A percentile compares a stretch with the other conserved stretches of the same genome.
These are phyloP conservation scores for Malus sieversii DNA, from an alignment of 306 rosid genomes.

Conservation along the genomic window DNA sequence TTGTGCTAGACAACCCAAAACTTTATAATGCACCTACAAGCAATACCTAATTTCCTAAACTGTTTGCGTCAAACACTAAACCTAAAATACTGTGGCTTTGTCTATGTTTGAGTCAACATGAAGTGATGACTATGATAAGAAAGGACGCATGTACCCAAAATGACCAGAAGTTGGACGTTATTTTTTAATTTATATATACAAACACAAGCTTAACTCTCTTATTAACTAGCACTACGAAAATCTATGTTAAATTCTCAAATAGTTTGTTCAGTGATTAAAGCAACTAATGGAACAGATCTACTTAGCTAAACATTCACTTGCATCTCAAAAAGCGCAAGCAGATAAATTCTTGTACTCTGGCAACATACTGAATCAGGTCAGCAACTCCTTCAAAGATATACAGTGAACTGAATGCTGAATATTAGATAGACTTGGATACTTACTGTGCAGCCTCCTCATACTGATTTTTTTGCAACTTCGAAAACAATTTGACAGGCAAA, in stretches of 20 bases:
- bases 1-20: no score
- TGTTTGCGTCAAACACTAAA: no score
- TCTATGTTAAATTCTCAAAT: background rate
- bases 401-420: background rate
- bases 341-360: background rate
- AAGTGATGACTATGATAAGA: background rate
- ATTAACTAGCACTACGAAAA: background rate
- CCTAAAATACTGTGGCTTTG: no score
- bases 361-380: background rate
- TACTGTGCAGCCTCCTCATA: constrained; percentile 87
- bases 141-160: background rate
- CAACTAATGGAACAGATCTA: background rate
- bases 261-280: background rate
- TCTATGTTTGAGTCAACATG: background rate
- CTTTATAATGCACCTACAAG: no score
- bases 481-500: constrained; percentile 75
- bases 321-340: background rate
- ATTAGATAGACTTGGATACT: constrained; percentile 26
- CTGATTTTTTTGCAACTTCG: constrained; percentile 65
- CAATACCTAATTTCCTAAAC: no score
- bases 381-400: background rate
- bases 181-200: background rate
- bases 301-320: background rate
- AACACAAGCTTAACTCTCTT: background rate
- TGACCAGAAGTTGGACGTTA: background rate